phyloP scores from a whole-genome alignment of 257 asterid genomes.

The Gentiana macrophylla region DNA sequence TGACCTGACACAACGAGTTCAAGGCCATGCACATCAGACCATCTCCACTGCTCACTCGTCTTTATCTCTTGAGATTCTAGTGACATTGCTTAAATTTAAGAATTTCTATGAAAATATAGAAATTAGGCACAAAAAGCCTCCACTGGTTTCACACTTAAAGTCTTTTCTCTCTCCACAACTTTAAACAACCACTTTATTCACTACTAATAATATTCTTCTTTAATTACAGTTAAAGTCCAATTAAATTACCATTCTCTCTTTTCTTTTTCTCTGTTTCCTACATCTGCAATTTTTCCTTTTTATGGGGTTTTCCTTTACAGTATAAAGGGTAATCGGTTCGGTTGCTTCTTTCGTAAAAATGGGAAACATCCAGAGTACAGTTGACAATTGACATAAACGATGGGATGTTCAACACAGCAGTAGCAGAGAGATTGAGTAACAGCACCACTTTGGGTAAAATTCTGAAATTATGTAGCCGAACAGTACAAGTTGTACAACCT shows the following conservation, averaged over 20 bases:
- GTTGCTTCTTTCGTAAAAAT: constrained; percentile 21
- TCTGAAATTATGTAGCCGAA: constrained; percentile 31
- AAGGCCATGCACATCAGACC: constrained; percentile 77
- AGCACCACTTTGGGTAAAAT: constrained; percentile 17
- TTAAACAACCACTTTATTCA: constrained; percentile 5
- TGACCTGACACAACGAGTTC: constrained; percentile 56
- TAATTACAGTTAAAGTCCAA: background rate
- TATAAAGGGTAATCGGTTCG: constrained; percentile 15
- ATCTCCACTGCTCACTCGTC: constrained; percentile 64
- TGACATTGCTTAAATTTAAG: constrained; percentile 39
- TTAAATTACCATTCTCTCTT: background rate
- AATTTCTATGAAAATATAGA: constrained; percentile 7
- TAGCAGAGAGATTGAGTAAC: constrained; percentile 12
- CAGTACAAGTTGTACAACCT: constrained; percentile 6
- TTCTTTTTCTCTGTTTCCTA: background rate
- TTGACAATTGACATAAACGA: constrained; percentile 24
- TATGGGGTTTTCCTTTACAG: constrained; percentile 2
- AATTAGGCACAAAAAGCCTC: constrained; percentile 10
- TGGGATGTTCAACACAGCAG: constrained; percentile 16
- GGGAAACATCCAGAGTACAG: constrained; percentile 11
- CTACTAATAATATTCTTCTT: constrained; percentile 9
- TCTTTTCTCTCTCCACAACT: constrained; percentile 6
- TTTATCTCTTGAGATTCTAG: constrained; percentile 51
- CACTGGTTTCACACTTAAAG: constrained; percentile 15
- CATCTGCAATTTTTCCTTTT: background rate